phyloP scores from a whole-genome alignment of 2,329 filamentous ascomycete genomes.

The Verticillium nonalfalfae region DNA sequence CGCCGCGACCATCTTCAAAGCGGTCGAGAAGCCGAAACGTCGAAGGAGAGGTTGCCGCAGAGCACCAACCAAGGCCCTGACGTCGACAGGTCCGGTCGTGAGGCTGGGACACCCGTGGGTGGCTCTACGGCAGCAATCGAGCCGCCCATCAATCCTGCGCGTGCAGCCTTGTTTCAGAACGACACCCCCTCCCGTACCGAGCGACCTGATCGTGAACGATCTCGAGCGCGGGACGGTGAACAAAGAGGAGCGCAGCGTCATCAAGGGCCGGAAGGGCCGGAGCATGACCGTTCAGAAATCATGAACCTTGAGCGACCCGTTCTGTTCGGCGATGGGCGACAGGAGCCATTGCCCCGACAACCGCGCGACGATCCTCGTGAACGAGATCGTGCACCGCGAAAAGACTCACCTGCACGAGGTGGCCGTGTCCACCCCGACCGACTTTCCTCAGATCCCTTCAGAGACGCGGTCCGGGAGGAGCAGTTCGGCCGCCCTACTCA shows the following conservation, averaged over 20 bases:
- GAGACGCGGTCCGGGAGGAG: slow-evolving; percentile 38
- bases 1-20: slow-evolving; percentile 19
- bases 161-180: slow-evolving; percentile 40
- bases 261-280: slow-evolving; percentile 7
- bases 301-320: slow-evolving; percentile 44
- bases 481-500: slow-evolving; percentile 36
- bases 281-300: slow-evolving; percentile 23
- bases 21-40: background rate
- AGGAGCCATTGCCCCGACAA: slow-evolving; percentile 26
- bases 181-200: slow-evolving; percentile 17
- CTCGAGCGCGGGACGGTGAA: slow-evolving; percentile 6
- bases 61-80: slow-evolving; percentile 11
- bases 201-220: slow-evolving; percentile 10
- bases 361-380: slow-evolving; percentile 32
- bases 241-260: slow-evolving; percentile 6
- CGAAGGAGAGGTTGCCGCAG: background rate
- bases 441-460: slow-evolving; percentile 20
- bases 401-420: slow-evolving; percentile 44
- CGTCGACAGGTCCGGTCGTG: slow-evolving; percentile 15
- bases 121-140: slow-evolving; percentile 28
- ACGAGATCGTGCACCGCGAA: slow-evolving; percentile 20
- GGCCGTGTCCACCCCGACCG: slow-evolving; percentile 28
- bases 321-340: slow-evolving; percentile 32
- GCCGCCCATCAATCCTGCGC: slow-evolving; percentile 48
- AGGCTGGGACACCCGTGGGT: slow-evolving; percentile 13